Evolutionary conservation across 441 rosid species (phyloP), one percentile per base, ranked within the genome.

Genomic region (Aquilaria agallochum): DNA sequence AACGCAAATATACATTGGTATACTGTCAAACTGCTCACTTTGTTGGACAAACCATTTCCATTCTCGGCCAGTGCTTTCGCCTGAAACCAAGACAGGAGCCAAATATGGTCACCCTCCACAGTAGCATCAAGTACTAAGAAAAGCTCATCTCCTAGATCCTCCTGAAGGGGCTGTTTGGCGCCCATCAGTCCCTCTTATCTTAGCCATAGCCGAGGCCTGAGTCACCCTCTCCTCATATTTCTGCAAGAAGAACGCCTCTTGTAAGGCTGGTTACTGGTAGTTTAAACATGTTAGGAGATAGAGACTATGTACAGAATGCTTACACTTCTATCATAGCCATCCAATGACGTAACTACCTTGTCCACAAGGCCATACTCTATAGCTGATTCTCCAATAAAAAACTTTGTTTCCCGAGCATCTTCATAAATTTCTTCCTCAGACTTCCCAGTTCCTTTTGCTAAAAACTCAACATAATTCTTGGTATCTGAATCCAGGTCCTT

Each of bases 341-440:
- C 88, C 55, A 70, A 75, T 2, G 87, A 76, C 80, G 76, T 76
- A n/a, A 85, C 72, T 59, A 87, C 74, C 78, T 85, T 88, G 79
- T 93, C 98, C 40, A 84, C 98, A 50, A 93, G 63, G 50, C 98
- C 97, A 67, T 88, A 90, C 51, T 84, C 95, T 33, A 90, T 78
- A 30, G 95, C 96, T 74, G 79, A 85, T 67, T 88, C 80, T 32
- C 90, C 89, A 31, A 68, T 75, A 40, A 90, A 71, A 78, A 77
- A 86, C 56, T 85, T 90, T 36, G 90, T 82, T 55, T 84, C 78
- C 67, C 81, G 87, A 48, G 87, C 69, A 56, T 85, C 97, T 66
- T 84, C 80, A 11, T 33, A 56, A 68, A 94, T 75, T 78, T 90
- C 91, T 76, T 88, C 96, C 78, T 78, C 76, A 42, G 96, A 33